These are phyloP conservation scores for Lomentospora prolificans DNA, from an alignment of 2,329 filamentous ascomycete genomes.

Conservation along the genomic window DNA sequence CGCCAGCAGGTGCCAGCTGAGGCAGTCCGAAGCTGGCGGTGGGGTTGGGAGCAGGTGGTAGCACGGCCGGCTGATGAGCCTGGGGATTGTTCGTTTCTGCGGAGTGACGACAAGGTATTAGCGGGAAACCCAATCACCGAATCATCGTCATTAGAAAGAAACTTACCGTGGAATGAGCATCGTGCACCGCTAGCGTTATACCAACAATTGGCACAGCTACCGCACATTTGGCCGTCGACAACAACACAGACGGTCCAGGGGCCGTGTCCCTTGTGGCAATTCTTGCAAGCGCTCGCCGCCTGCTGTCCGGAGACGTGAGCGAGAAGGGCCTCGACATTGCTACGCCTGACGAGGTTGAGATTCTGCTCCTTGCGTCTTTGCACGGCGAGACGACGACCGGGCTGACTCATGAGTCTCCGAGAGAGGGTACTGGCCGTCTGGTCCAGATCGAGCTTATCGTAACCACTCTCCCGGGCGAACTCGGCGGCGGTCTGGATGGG, in stretches of 20 bases:
- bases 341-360: conserved; percentile 46
- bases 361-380: conserved; percentile 44
- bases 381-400: conserved; percentile 37
- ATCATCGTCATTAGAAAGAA: neutral
- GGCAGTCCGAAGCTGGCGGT: conserved; percentile 7
- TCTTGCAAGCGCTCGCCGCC: conserved; percentile 42
- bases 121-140: neutral
- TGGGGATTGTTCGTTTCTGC: conserved; percentile 36
- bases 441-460: conserved; percentile 36
- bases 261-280: conserved; percentile 50
- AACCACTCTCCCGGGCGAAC: conserved; percentile 37
- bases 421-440: conserved; percentile 34
- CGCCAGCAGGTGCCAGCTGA: conserved; percentile 7
- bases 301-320: conserved; percentile 45
- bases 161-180: conserved; percentile 50
- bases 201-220: conserved; percentile 54
- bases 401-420: conserved; percentile 40
- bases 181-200: conserved; percentile 51
- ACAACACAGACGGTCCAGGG: conserved; percentile 50
- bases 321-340: conserved; percentile 50
- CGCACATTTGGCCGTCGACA: conserved; percentile 50
- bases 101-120: neutral
- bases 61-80: conserved; percentile 18
- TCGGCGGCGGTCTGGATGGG: conserved; percentile 30
- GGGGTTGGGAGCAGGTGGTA: conserved; percentile 9